phyloP scores from a whole-genome alignment of 2,329 filamentous ascomycete species.

The Epichloe festucae region DNA sequence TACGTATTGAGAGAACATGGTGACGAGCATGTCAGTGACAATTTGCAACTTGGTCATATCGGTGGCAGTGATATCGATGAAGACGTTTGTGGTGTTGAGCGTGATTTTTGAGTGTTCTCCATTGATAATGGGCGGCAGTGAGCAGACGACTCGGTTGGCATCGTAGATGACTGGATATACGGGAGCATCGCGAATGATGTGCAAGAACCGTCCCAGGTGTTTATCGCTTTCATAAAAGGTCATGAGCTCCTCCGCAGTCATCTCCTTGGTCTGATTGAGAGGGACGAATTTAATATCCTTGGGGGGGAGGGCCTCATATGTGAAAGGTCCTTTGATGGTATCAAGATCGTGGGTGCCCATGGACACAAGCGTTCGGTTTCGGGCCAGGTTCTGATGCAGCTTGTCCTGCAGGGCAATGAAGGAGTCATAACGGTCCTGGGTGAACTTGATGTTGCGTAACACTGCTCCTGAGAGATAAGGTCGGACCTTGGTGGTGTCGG shows the following conservation, averaged over 20 bases:
- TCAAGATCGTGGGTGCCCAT: slow-evolving; percentile 97
- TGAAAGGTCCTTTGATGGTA: slow-evolving; percentile 87
- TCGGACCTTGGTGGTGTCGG: slow-evolving; percentile 64
- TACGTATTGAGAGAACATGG: slow-evolving; percentile 94
- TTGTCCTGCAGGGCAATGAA: slow-evolving; percentile 98
- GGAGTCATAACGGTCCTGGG: slow-evolving; percentile 80
- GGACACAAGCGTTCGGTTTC: slow-evolving; percentile 85
- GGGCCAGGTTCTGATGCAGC: slow-evolving; percentile 88
- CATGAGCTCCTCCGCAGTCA: slow-evolving; percentile 86
- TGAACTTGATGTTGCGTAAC: slow-evolving; percentile 82
- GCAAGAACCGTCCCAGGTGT: slow-evolving; percentile 77
- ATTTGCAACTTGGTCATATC: slow-evolving; percentile 95
- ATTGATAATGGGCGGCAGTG: slow-evolving; percentile 95
- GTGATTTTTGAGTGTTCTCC: slow-evolving; percentile 94
- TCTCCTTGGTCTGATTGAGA: slow-evolving; percentile 79
- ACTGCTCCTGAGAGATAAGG: slow-evolving; percentile 85
- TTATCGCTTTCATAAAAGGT: slow-evolving; percentile 89
- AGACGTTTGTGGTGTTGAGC: slow-evolving; percentile 78
- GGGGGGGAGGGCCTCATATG: slow-evolving; percentile 85
- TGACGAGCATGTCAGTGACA: slow-evolving; percentile 86
- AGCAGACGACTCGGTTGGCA: slow-evolving; percentile 74
- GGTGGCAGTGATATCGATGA: slow-evolving; percentile 94
- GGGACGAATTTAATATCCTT: slow-evolving; percentile 86
- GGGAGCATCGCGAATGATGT: slow-evolving; percentile 87
- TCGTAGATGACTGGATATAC: slow-evolving; percentile 96